Evolutionary conservation across 352 stramenopile species (phyloP).

Genomic region (Globisporangium barbulae): DNA sequence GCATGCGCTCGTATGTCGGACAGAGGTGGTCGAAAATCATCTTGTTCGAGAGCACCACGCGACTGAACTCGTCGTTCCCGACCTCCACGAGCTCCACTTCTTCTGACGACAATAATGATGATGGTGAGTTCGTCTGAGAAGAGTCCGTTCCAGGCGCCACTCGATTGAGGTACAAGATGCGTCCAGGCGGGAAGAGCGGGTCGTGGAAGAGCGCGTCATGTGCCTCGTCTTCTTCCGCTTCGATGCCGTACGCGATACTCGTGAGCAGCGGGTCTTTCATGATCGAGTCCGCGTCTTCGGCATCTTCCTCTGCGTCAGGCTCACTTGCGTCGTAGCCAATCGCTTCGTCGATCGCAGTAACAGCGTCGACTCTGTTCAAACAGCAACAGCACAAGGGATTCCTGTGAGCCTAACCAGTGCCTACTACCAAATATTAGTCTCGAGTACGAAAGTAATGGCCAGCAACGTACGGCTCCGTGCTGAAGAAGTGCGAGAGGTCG

Average conservation of each 20-base stretch:
- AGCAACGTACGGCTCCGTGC: slow-evolving; percentile 3
- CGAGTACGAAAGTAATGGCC: neutral
- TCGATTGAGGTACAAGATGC: slow-evolving; percentile 68
- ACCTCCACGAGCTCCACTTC: slow-evolving; percentile 65
- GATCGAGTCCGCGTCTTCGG: neutral
- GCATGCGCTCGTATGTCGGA: slow-evolving; percentile 71
- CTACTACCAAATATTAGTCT: neutral
- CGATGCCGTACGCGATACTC: neutral
- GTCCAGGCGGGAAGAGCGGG: slow-evolving; percentile 63
- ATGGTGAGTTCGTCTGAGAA: neutral
- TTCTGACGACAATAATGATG: neutral
- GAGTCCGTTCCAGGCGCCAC: slow-evolving; percentile 12
- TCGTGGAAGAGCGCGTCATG: slow-evolving; percentile 37
- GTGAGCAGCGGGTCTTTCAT: slow-evolving; percentile 6
- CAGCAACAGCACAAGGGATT: neutral
- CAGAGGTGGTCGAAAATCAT: slow-evolving; percentile 88
- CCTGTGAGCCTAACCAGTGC: neutral
- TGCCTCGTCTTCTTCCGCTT: neutral
- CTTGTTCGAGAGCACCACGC: slow-evolving; percentile 72
- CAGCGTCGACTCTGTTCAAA: neutral
- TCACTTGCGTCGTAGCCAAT: neutral
- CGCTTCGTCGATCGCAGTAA: slow-evolving; percentile 1
- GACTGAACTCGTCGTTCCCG: slow-evolving; percentile 62
- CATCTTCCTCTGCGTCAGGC: slow-evolving; percentile 5
- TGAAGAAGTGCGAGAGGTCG: slow-evolving; percentile 14